phyloP scores from a whole-genome alignment of 805 yeast genomes.

The Hanseniaspora pseudoguilliermondii region DNA sequence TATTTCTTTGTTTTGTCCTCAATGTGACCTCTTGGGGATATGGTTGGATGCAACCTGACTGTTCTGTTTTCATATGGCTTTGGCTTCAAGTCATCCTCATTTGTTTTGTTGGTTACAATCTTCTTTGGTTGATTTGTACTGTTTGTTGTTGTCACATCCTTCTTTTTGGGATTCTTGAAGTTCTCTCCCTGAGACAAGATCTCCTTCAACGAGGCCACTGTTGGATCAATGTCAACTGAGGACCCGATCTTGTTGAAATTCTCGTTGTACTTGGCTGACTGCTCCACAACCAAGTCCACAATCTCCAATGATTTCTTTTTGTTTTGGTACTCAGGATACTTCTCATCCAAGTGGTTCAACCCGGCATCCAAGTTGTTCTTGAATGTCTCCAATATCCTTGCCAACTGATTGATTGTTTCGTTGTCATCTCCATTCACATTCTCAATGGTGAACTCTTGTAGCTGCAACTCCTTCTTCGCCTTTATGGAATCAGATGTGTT shows the following conservation, averaged over 20 bases:
- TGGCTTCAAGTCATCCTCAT: not conserved
- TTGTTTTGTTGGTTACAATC: not conserved
- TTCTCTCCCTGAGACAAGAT: slow-evolving; percentile 10
- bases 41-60: slow-evolving; percentile 1
- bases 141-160: not conserved
- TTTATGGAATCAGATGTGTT: not conserved
- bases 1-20: not conserved
- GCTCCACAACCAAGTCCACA: slow-evolving; percentile 5
- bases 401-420: slow-evolving; percentile 15
- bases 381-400: slow-evolving; percentile 17
- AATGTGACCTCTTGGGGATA: not conserved
- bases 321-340: not conserved
- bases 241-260: slow-evolving; percentile 2
- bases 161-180: not conserved
- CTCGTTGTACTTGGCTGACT: slow-evolving; percentile 11
- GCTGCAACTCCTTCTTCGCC: not conserved
- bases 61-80: slow-evolving; percentile 9
- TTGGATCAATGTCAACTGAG: not conserved
- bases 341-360: slow-evolving; percentile 14
- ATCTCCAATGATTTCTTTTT: slow-evolving; percentile 1
- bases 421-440: slow-evolving; percentile 1
- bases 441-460: not conserved
- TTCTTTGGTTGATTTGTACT: not conserved
- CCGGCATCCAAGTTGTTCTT: slow-evolving; percentile 16
- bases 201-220: not conserved